phyloP scores from a whole-genome alignment of 2,329 filamentous ascomycete species.

The Byssothecium circinans region DNA sequence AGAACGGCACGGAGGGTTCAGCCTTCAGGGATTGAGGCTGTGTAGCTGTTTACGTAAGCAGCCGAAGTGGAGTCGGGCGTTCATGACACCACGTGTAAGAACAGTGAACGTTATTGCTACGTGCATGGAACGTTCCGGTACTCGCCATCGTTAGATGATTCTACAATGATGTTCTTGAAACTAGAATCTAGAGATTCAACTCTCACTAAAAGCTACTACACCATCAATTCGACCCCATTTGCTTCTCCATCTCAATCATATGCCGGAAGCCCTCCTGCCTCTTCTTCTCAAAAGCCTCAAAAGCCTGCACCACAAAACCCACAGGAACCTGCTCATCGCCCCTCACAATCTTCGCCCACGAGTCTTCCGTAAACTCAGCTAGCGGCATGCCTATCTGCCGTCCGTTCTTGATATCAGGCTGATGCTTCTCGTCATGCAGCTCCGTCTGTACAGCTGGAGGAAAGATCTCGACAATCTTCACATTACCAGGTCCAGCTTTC shows the following conservation, averaged over 20 bases:
- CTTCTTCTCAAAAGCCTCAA: conserved; percentile 52
- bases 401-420: conserved; percentile 56
- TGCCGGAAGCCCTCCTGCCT: conserved; percentile 47
- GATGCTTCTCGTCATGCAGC: conserved; percentile 57
- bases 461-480: conserved; percentile 59
- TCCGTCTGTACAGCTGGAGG: conserved; percentile 61
- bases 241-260: conserved; percentile 18
- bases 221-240: not conserved
- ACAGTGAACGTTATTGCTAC: no score
- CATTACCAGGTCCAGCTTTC: conserved; percentile 47
- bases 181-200: no score
- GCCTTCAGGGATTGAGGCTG: not conserved
- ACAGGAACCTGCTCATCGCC: conserved; percentile 58
- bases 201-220: no score
- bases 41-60: not conserved
- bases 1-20: not conserved
- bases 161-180: no score
- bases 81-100: no score
- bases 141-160: no score
- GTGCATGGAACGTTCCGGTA: no score
- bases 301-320: conserved; percentile 46
- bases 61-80: no score
- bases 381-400: conserved; percentile 57
- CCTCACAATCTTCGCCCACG: conserved; percentile 49
- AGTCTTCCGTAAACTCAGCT: conserved; percentile 54